phyloP scores from a whole-genome alignment of 352 stramenopile genomes.

The Thraustochytrium striatum region DNA sequence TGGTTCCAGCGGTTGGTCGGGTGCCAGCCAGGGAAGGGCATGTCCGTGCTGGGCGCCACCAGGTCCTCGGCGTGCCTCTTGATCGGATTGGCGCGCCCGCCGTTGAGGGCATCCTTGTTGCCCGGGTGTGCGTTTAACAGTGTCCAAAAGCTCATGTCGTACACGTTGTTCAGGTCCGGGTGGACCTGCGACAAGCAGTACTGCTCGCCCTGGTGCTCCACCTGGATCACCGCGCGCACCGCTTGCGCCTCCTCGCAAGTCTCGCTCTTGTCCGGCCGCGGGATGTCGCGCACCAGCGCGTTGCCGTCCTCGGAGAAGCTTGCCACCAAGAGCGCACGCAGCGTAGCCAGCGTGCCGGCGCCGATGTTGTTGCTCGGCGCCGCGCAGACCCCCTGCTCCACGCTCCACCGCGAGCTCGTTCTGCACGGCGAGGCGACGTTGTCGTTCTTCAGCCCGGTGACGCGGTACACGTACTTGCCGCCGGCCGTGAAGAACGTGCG shows the following conservation, averaged over 20 bases:
- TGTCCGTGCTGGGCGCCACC: not conserved
- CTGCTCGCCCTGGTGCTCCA: not conserved
- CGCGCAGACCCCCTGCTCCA: not conserved
- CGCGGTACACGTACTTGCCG: conserved; percentile 42
- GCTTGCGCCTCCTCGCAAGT: not conserved
- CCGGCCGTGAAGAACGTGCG: conserved; percentile 24
- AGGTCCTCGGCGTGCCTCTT: conserved; percentile 7
- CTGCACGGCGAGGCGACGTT: not conserved
- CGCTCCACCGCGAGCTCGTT: conserved; percentile 28
- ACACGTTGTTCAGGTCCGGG: conserved; percentile 44
- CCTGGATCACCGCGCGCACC: not conserved
- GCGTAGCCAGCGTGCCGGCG: not conserved
- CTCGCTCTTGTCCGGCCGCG: not conserved
- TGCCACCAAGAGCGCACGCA: not conserved
- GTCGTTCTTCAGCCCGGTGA: conserved; percentile 34
- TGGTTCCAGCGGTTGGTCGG: conserved; percentile 16
- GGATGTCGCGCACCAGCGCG: not conserved
- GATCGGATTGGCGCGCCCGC: conserved; percentile 25
- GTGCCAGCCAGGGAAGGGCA: conserved; percentile 37
- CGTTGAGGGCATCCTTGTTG: conserved; percentile 10
- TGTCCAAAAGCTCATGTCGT: conserved; percentile 50
- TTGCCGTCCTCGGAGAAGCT: not conserved
- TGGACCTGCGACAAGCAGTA: conserved; percentile 46
- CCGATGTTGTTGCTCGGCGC: not conserved
- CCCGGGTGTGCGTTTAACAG: conserved; percentile 3